Base-by-base conservation (phyloP, 176 grass and related monocot genomes). In the Elymus sibiricus region DNA sequence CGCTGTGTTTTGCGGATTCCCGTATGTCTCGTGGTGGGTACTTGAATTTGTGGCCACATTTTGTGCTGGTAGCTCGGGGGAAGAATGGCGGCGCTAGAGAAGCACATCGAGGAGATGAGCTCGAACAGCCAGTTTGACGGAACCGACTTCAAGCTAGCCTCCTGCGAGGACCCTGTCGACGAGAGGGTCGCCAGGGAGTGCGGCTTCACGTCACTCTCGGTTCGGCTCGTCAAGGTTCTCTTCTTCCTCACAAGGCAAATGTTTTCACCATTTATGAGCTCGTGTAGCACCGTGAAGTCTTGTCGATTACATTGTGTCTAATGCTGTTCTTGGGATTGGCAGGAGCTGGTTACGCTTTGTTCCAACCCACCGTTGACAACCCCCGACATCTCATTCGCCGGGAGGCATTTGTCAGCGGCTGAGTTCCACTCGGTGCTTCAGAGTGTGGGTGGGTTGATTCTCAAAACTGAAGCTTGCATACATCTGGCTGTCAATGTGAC, bases 271-370 rank as follows among this genome's bases (percentile, higher is more conserved):
- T 38, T 28, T 11, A 64, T n/a, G 26, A 32, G 49, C 64, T 38
- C 22, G 22, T 29, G 7, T 42, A 3, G n/a, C n/a, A 26, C n/a
- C n/a, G n/a, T 44, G 39, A 59, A 28, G 22, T 68, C 32, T 28
- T 12, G 29, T 40, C 11, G 21, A 9, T 80, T n/a, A 44, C 63
- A 70, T 26, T 71, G 34, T 0, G 34, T 67, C 49, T 64, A 53
- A 14, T 82, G 38, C 64, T 51, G 13, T 83, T 93, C 34, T 44
- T 70, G 12, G 37, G 26, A 85, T 70, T 86, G n/a, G 70, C 88
- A 96, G 97, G 97, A 96, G 86, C 78, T 98, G 15, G 97, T 98
- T 35, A 96, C 94, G 13, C 91, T 98, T 72, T 87, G 92, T 64
- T 94, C 82, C 24, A 90, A 91, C 79, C 88, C 88, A 8, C 29